phyloP scores from a whole-genome alignment of 169 alveolate genomes.

The Plasmodium vinckei region DNA sequence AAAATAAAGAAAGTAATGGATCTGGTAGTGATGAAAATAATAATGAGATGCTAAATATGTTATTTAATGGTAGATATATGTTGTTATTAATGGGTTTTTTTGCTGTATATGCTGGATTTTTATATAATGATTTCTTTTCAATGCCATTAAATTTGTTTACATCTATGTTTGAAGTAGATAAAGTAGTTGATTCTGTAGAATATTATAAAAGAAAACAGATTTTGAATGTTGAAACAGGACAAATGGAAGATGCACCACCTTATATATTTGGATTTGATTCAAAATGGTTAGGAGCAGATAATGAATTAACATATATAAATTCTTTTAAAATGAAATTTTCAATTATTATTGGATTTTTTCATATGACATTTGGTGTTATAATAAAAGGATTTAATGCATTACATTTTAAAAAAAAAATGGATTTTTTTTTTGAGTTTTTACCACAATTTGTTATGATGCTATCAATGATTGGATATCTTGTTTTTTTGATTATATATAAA shows the following conservation, averaged over 20 bases:
- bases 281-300: conserved; percentile 97
- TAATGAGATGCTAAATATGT: conserved; percentile 83
- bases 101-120: conserved; percentile 96
- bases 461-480: conserved; percentile 97
- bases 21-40: conserved; percentile 25
- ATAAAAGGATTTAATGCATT: conserved; percentile 95
- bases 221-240: conserved; percentile 37
- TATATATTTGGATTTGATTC: conserved; percentile 98
- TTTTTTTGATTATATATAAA: conserved; percentile 94
- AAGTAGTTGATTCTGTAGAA: conserved; percentile 32
- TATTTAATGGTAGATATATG: conserved; percentile 92
- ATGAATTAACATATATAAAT: conserved; percentile 96
- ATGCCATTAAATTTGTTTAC: conserved; percentile 95
- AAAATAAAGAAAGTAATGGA: conserved; percentile 44
- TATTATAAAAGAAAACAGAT: conserved; percentile 67
- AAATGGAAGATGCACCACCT: conserved; percentile 80
- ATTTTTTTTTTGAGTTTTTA: conserved; percentile 96
- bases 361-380: conserved; percentile 95
- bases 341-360: conserved; percentile 93
- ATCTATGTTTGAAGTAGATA: conserved; percentile 87
- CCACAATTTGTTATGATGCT: conserved; percentile 97
- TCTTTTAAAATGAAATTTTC: conserved; percentile 99
- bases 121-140: conserved; percentile 98
- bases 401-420: conserved; percentile 90
- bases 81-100: conserved; percentile 95